Conservation (phyloP, 1,284 basidiomycete genomes). For the Ganoderma leucocontextum region DNA sequence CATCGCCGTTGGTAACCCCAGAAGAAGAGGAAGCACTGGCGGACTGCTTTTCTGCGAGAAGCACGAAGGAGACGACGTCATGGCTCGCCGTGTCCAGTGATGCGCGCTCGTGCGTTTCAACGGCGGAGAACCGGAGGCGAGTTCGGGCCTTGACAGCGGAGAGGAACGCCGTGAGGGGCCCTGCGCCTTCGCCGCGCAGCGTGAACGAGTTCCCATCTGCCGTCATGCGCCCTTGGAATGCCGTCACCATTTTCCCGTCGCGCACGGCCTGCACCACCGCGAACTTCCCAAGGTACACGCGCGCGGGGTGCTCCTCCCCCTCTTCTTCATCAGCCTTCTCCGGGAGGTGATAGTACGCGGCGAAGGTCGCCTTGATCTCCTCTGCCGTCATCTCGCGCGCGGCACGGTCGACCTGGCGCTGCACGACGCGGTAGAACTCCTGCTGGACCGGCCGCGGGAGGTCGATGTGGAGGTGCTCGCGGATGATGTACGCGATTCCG, state of each 20-base stretch:
- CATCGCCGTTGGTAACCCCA: slow-evolving; percentile 58
- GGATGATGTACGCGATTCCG: slow-evolving; percentile 95
- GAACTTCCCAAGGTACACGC: slow-evolving; percentile 10
- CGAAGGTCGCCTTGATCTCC: slow-evolving; percentile 92
- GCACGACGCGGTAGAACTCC: slow-evolving; percentile 93
- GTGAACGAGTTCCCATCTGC: slow-evolving; percentile 86
- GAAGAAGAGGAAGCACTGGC: slow-evolving; percentile 41
- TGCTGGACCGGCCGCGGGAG: slow-evolving; percentile 96
- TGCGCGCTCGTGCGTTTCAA: slow-evolving; percentile 94
- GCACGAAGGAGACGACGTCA: slow-evolving; percentile 94
- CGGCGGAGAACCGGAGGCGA: slow-evolving; percentile 83
- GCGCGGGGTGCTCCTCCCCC: slow-evolving; percentile 68
- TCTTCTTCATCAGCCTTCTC: slow-evolving; percentile 43
- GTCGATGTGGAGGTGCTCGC: slow-evolving; percentile 90
- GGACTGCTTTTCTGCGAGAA: slow-evolving; percentile 70
- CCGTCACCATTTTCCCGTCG: slow-evolving; percentile 42
- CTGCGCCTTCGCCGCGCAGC: slow-evolving; percentile 92
- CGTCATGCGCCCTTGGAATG: slow-evolving; percentile 85
- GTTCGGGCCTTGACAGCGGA: slow-evolving; percentile 87
- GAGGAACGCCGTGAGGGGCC: slow-evolving; percentile 91
- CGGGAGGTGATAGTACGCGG: slow-evolving; percentile 78
- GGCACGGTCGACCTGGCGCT: slow-evolving; percentile 88
- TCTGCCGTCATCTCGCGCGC: slow-evolving; percentile 95
- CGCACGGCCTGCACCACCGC: slow-evolving; percentile 5
- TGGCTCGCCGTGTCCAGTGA: slow-evolving; percentile 86